These are phyloP conservation scores for Suhomyces sp. DNA, from an alignment of 805 yeast species.

Conservation along the genomic window DNA sequence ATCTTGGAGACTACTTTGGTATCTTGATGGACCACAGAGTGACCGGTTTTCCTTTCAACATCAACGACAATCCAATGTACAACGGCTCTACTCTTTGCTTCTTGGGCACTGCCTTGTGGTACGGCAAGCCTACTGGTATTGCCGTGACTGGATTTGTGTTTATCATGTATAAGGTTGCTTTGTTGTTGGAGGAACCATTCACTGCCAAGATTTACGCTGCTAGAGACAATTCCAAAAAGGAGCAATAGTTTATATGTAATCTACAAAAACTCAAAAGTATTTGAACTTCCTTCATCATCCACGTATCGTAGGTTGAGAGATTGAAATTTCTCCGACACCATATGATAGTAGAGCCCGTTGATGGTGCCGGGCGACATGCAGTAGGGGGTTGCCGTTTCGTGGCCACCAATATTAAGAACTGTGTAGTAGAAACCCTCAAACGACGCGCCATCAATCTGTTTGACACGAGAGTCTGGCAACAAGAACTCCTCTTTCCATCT, in stretches of 20 bases:
- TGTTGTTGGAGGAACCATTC: slow-evolving; percentile 92
- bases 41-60: slow-evolving; percentile 89
- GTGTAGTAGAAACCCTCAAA: slow-evolving; percentile 92
- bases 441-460: slow-evolving; percentile 67
- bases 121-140: slow-evolving; percentile 88
- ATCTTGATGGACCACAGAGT: slow-evolving; percentile 89
- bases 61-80: slow-evolving; percentile 94
- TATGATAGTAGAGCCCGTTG: slow-evolving; percentile 79
- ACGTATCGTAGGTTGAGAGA: slow-evolving; percentile 63
- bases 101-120: slow-evolving; percentile 84
- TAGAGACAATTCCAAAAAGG: slow-evolving; percentile 37
- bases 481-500: slow-evolving; percentile 92
- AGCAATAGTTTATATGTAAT: background rate
- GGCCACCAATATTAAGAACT: slow-evolving; percentile 64
- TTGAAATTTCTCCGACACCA: slow-evolving; percentile 75
- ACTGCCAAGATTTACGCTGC: slow-evolving; percentile 87
- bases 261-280: slow-evolving; percentile 23
- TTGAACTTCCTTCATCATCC: slow-evolving; percentile 43
- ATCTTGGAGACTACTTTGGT: slow-evolving; percentile 96
- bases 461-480: slow-evolving; percentile 72
- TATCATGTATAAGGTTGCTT: slow-evolving; percentile 79
- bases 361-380: slow-evolving; percentile 58
- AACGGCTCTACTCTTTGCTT: slow-evolving; percentile 88
- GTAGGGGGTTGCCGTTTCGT: background rate
- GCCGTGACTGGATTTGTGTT: slow-evolving; percentile 69